phyloP scores from a whole-genome alignment of 495 filamentous ascomycete species.

The Xylaria curta region DNA sequence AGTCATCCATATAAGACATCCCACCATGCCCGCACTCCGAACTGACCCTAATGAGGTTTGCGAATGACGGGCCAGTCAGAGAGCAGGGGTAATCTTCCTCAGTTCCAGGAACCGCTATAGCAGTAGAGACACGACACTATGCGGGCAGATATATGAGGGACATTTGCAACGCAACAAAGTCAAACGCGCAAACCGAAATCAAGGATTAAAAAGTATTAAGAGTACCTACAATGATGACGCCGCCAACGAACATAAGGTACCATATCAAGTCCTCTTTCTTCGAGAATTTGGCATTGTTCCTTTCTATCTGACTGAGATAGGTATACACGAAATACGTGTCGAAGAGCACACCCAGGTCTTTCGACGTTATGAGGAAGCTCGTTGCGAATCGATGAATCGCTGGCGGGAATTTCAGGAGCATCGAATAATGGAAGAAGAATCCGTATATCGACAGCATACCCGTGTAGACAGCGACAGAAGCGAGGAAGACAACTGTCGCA shows the following conservation, averaged over 20 bases:
- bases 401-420: constrained; percentile 69
- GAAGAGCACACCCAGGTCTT: constrained; percentile 68
- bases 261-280: constrained; percentile 55
- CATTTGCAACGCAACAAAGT: background rate
- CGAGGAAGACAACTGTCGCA: constrained; percentile 68
- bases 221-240: constrained; percentile 53
- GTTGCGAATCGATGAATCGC: constrained; percentile 63
- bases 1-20: constrained; percentile 84
- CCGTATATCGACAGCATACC: constrained; percentile 59
- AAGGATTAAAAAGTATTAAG: constrained; percentile 27
- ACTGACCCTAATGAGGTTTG: constrained; percentile 73
- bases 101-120: constrained; percentile 97
- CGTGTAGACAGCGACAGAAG: constrained; percentile 68
- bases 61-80: constrained; percentile 77
- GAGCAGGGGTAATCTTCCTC: constrained; percentile 95
- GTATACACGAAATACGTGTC: constrained; percentile 76
- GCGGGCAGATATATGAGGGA: constrained; percentile 96
- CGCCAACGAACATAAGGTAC: constrained; percentile 53
- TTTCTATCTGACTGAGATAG: constrained; percentile 54
- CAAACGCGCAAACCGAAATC: background rate
- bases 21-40: constrained; percentile 88
- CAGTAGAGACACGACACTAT: constrained; percentile 70
- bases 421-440: constrained; percentile 63
- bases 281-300: constrained; percentile 46
- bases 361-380: constrained; percentile 73